Evolutionary conservation across 768 basidiomycete genomes (phyloP).

Genomic region (Mycena pura): DNA sequence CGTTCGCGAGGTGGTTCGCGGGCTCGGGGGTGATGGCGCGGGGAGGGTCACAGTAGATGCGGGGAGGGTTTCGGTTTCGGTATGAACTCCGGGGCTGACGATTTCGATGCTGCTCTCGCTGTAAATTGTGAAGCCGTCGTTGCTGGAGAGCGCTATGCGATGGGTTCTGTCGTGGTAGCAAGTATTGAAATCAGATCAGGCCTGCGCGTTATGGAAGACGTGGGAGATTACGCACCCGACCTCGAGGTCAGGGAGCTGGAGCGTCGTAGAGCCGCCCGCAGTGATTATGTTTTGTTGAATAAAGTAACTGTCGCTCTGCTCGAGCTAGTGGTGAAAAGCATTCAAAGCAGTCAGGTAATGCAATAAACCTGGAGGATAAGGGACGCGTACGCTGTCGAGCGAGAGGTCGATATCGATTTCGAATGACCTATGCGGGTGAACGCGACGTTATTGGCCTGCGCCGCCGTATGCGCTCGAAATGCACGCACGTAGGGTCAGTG

Average conservation of each 20-base stretch:
- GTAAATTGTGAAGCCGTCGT: not conserved
- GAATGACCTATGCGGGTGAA: not conserved
- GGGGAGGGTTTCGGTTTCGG: too few species aligned
- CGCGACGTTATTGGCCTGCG: not conserved
- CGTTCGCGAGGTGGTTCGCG: not conserved
- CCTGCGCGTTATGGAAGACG: not conserved
- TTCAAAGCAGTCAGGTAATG: too few species aligned
- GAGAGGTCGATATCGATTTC: not conserved
- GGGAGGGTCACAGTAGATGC: too few species aligned
- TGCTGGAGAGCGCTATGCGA: conserved; percentile 5
- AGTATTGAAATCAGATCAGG: too few species aligned
- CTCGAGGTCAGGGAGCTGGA: not conserved
- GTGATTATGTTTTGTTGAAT: not conserved
- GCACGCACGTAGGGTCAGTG: too few species aligned
- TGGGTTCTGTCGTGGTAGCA: conserved; percentile 1
- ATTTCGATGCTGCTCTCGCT: conserved; percentile 4
- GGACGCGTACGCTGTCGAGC: not conserved
- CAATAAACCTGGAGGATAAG: not conserved
- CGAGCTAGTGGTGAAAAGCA: not conserved
- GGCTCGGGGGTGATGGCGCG: not conserved
- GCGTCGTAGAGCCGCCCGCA: not conserved
- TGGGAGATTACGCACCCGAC: not conserved
- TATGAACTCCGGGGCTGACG: too few species aligned
- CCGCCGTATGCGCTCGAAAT: too few species aligned
- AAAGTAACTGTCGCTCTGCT: not conserved